These are phyloP conservation scores for Rutstroemia sp. DNA, from an alignment of 2,329 filamentous ascomycete genomes.

Conservation along the genomic window DNA sequence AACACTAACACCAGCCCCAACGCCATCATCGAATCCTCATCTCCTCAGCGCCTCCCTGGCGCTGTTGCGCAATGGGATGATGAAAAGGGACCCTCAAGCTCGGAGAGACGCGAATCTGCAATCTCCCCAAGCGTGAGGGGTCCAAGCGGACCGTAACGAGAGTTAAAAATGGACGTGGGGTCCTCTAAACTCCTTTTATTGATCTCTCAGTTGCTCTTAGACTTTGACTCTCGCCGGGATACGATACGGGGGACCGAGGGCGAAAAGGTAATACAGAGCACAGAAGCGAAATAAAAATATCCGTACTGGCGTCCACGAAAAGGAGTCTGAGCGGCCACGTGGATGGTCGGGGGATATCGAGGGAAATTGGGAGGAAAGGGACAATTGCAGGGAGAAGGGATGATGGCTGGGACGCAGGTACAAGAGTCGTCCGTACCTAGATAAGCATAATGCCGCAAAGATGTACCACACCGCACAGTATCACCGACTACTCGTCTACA, in stretches of 20 bases:
- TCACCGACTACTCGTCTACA: background rate
- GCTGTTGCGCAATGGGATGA: background rate
- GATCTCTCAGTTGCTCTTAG: background rate
- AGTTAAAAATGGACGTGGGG: background rate
- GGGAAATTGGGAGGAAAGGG: background rate
- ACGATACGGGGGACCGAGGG: background rate
- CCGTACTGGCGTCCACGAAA: background rate
- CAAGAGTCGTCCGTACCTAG: background rate
- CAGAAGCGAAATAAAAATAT: background rate
- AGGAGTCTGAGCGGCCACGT: slow-evolving; percentile 8
- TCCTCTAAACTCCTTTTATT: background rate
- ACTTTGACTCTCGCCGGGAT: background rate
- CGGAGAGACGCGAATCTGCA: background rate
- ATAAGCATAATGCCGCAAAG: background rate
- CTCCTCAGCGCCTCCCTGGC: background rate
- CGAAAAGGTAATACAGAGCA: background rate
- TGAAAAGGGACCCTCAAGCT: background rate
- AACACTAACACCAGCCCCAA: too few species aligned
- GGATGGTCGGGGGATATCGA: slow-evolving; percentile 2
- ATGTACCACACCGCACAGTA: background rate
- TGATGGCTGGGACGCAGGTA: background rate
- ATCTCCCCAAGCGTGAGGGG: background rate
- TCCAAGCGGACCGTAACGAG: background rate
- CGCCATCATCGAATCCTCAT: too few species aligned
- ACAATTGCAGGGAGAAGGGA: background rate